Percentiles rank a stretch among this genome's conserved stretches.
Conservation (phyloP, 495 filamentous ascomycete species). For the Aspergillus baeticus region DNA sequence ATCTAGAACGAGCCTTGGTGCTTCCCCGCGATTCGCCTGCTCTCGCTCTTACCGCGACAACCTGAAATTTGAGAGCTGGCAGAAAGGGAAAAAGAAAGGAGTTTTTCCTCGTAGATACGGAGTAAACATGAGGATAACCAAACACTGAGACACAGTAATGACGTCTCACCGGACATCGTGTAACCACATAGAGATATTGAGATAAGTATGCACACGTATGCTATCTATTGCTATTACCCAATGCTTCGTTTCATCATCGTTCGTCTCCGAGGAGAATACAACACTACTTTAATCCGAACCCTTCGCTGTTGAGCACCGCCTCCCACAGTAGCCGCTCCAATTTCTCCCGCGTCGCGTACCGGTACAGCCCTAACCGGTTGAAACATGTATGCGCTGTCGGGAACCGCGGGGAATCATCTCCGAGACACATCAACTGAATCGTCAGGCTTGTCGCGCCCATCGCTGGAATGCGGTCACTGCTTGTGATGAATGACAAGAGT, state of each 20-base stretch:
- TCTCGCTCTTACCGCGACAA: background rate
- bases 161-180: too few species aligned
- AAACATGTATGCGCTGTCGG: conserved; percentile 91
- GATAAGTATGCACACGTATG: background rate
- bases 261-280: background rate
- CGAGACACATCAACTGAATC: conserved; percentile 72
- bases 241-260: background rate
- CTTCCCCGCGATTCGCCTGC: conserved; percentile 1
- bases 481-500: conserved; percentile 86
- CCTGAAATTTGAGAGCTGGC: background rate
- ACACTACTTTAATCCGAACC: conserved; percentile 82
- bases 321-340: conserved; percentile 76
- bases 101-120: background rate
- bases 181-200: background rate
- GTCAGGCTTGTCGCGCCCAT: conserved; percentile 82
- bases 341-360: conserved; percentile 62
- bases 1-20: background rate
- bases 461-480: conserved; percentile 87
- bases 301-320: conserved; percentile 86
- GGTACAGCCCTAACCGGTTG: conserved; percentile 76
- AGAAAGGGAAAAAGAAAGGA: background rate
- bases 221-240: background rate
- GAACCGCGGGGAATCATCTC: conserved; percentile 71
- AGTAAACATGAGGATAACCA: background rate
- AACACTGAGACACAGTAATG: too few species aligned